Conservation (phyloP, 805 yeast genomes). For the Candida morakotiae region DNA sequence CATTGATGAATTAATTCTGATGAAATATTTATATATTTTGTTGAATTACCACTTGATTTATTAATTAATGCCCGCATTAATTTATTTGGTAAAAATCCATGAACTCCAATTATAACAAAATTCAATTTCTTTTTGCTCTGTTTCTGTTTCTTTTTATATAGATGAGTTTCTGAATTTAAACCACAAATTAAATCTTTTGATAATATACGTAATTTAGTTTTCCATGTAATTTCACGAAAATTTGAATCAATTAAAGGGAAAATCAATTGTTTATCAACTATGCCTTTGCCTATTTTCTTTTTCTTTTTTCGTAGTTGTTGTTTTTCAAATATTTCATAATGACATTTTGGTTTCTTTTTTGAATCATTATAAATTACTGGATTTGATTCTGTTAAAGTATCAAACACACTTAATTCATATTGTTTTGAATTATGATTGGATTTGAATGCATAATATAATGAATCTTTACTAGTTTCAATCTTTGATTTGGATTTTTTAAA, state of each 20-base stretch:
- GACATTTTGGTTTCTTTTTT: slow-evolving; percentile 29
- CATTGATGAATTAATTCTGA: slow-evolving; percentile 26
- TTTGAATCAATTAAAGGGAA: slow-evolving; percentile 20
- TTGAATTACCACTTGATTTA: slow-evolving; percentile 34
- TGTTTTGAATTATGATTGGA: slow-evolving; percentile 11
- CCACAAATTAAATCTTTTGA: slow-evolving; percentile 20
- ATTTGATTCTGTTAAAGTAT: slow-evolving; percentile 25
- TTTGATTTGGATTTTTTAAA: slow-evolving; percentile 28
- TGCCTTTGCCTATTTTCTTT: background rate
- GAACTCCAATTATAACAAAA: slow-evolving; percentile 33
- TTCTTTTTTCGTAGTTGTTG: no score
- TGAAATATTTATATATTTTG: slow-evolving; percentile 24
- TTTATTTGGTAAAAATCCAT: slow-evolving; percentile 38
- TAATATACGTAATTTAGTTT: slow-evolving; percentile 19
- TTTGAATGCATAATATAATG: slow-evolving; percentile 33
- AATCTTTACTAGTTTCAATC: slow-evolving; percentile 29
- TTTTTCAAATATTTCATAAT: slow-evolving; percentile 22
- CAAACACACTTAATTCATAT: slow-evolving; percentile 31
- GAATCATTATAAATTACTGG: slow-evolving; percentile 31
- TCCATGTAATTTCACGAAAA: slow-evolving; percentile 19
- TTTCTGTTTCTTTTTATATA: slow-evolving; percentile 13
- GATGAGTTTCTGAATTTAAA: slow-evolving; percentile 21
- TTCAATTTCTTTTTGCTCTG: slow-evolving; percentile 9
- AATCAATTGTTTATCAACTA: background rate
- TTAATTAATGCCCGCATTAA: slow-evolving; percentile 33